These are phyloP conservation scores for Fusarium veterinarium DNA, from an alignment of 2,329 filamentous ascomycete genomes.

Conservation along the genomic window DNA sequence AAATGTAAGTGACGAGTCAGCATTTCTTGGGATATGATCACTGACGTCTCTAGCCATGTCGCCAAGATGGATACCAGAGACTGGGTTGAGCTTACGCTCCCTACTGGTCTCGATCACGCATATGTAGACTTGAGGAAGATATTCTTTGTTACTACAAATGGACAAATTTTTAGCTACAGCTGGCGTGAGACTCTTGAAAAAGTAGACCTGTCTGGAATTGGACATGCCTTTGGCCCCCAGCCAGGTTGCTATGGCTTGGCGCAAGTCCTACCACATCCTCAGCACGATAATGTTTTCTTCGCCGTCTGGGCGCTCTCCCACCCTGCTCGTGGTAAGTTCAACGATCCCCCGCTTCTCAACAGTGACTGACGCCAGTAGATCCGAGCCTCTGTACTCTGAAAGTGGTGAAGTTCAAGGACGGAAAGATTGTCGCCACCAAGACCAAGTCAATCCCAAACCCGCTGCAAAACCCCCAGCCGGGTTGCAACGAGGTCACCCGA, in stretches of 20 bases:
- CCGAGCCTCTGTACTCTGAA: not conserved
- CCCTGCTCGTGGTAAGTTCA: not conserved
- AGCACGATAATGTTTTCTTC: not conserved
- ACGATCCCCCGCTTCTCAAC: not conserved
- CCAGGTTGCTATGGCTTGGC: not conserved
- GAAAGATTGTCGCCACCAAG: not conserved
- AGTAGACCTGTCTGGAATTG: not conserved
- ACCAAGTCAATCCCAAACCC: constrained; percentile 24
- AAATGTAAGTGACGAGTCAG: not conserved
- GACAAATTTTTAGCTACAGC: not conserved
- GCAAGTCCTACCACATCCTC: not conserved
- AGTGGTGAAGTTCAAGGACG: not conserved
- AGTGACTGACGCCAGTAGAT: not conserved
- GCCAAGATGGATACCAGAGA: not conserved
- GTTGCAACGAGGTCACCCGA: not conserved
- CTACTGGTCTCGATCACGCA: not conserved
- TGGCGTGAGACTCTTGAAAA: not conserved
- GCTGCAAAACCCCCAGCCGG: not conserved
- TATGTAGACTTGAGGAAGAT: not conserved
- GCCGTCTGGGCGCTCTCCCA: not conserved
- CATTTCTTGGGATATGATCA: not conserved
- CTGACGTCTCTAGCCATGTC: not conserved
- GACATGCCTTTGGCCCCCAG: not conserved
- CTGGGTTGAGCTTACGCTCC: not conserved
- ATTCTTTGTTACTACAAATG: not conserved